Base-by-base conservation (phyloP, 768 basidiomycete genomes). In the Boletellus emodensis region DNA sequence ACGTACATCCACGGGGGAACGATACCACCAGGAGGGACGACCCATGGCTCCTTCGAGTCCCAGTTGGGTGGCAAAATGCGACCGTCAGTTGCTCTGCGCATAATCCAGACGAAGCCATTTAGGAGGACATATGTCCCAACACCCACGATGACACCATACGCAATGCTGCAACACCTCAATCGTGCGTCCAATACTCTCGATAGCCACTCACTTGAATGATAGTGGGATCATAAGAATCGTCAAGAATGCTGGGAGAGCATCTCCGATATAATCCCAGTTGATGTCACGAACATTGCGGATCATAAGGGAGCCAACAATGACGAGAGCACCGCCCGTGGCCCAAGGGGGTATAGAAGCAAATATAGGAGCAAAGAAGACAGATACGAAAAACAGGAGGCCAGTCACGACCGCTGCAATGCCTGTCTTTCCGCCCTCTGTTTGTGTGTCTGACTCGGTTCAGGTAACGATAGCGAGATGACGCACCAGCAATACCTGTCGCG, bases 301-400 rank as follows among this genome's bases (percentile, higher is more conserved):
- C 90, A 93, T 93, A 59, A 91, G 74, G 14, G 85, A 86, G n/a
- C 90, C 90, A 11, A 90, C 90, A 48, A 94, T 85, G 38, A 89
- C 80, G 33, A 94, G 73, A 1, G 90, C 89, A 49, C 90, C 85
- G 13, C 90, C 90, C 1, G 90, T 94, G 4, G 90, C 90, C 88
- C 89, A 93, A 0, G 84, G 59, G 0, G 90, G 90, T 45, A 94
- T 90, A 11, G 86, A 89, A 10, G 89, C 88, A 56, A 94, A 91
- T 59, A 94, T 84, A 6, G 90, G 90, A 15, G 90, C 80, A 61
- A 94, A 94, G 76, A 94, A 94, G 48, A 94, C 75, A 3, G 81
- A 87, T 40, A 94, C 68, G 64, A 92, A 86, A 78, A 94, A 93
- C 57, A 81, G 79, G 39, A 90, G 60, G 7, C 86, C 85, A 3